Evolutionary conservation across 164 flowering plant species (phyloP), one percentile per base, ranked within the genome.

Genomic region (Vitis cinerea): DNA sequence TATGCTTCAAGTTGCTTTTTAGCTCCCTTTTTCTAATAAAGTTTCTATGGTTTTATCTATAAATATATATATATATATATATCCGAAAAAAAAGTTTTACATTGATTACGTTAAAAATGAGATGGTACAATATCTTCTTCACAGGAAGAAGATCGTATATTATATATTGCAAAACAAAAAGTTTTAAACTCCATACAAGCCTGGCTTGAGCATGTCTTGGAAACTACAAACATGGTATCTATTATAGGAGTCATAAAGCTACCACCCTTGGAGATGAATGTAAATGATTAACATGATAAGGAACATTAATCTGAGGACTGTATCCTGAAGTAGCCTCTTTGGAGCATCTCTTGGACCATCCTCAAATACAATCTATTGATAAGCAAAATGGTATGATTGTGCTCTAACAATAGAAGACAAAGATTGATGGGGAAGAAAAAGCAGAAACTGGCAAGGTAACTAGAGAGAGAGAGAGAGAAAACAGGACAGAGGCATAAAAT

Each of bases 181-280:
- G 44, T 37, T 37, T 37, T 6, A 37, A 37, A 37, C 44, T 37
- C 4, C 47, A 47, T 75, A 78, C 1, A 78, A 78, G 52, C 81
- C 81, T 27, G 76, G 78, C 76, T 58, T 75, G 69, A 75, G 72
- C 16, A 49, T 75, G 69, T 75, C 74, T 78, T 75, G 74, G 74
- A 75, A 72, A 78, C 66, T 74, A 78, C 71, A 77, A 73, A 73
- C 54, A 67, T 59, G 66, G 23, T 15, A 73, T 50, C 72, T 74
- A 77, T 77, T 66, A 73, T 63, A 50, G 73, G 59, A 69, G 61
- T 69, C 64, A 65, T 27, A 61, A 58, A 56, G 52, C 64, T 50
- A 48, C 57, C 23, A 44, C 48, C 13, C 63, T 70, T 65, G 47
- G 13, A 6, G 47, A 72, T 68, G 68, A 66, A 65, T 55, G 65